Evolutionary conservation across 2,329 filamentous ascomycete species (phyloP), one percentile per base, ranked within the genome.

Genomic region (Colletotrichum salicis): DNA sequence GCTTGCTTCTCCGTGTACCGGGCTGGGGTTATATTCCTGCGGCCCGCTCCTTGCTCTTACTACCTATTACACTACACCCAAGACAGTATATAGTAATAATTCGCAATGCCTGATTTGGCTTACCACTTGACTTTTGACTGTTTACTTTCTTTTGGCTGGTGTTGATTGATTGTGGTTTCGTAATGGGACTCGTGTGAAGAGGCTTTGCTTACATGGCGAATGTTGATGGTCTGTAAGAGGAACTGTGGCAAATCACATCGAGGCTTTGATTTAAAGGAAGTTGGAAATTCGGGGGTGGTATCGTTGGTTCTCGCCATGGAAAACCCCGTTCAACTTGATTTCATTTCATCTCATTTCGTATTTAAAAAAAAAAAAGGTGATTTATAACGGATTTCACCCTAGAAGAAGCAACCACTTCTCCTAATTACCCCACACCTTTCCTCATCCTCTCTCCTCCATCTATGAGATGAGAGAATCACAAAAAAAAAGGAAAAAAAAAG

Each of bases 41-140:
- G 11, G 51, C 45, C 51, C 61, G 15, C n/a, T 27, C 15, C n/a
- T 19, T 12, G 1, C 45, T 4, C 3, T 41, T 31, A 61, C 45
- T 41, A 35, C 45, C 63, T 24, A 67, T 58, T 35, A 63, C 64
- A 68, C 58, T 54, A 71, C 57, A 67, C 64, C 57, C 59, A 31
- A 52, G 31, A 35, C 62, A 27, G 70, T 73, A 71, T 61, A 75
- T 76, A 76, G 74, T 74, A 73, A 69, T 76, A 75, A 74, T 76
- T 61, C 67, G 58, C 52, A 56, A 56, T 41, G 58, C 64, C 64
- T 35, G 15, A 48, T 27, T 41, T 71, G 58, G 58, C 58, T 41
- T 33, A 63, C 12, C 22, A 31, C 13, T 41, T 19, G 37, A 41
- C 19, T 15, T 24, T 55, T 27, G 13, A 19, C 12, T 10, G 5